Percentiles rank a stretch among this genome's conserved stretches.
Evolutionary conservation across 2,329 filamentous ascomycete genomes (phyloP).

Genomic region (Aspergillus uvarum): DNA sequence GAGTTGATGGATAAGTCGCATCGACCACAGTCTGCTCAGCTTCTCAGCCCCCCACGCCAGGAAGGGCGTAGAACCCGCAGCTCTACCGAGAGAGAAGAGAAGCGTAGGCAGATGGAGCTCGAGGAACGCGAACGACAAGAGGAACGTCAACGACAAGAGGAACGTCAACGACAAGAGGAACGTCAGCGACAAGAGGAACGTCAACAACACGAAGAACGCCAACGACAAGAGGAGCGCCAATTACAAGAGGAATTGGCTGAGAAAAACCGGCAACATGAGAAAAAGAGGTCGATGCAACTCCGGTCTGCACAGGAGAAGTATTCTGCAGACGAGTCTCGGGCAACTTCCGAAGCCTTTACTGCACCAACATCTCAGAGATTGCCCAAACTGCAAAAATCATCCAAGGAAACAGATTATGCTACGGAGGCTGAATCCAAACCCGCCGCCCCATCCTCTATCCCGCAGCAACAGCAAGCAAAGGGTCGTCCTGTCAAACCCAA

Average conservation of each 20-base stretch:
- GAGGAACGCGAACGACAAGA: constrained; percentile 30
- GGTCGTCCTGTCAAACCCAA: constrained; percentile 46
- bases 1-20: constrained; percentile 21
- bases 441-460: constrained; percentile 22
- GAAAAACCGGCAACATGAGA: constrained; percentile 32
- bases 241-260: constrained; percentile 36
- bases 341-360: constrained; percentile 14
- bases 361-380: constrained; percentile 28
- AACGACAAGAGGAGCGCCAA: constrained; percentile 28
- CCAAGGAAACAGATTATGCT: constrained; percentile 33
- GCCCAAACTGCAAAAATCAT: constrained; percentile 29
- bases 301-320: constrained; percentile 36
- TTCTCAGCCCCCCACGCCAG: constrained; percentile 34
- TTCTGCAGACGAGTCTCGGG: constrained; percentile 32
- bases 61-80: constrained; percentile 55
- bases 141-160: too few species aligned
- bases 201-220: too few species aligned
- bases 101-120: constrained; percentile 35
- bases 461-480: constrained; percentile 35
- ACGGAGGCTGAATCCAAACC: constrained; percentile 30
- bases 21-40: constrained; percentile 22
- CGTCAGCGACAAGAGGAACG: too few species aligned
- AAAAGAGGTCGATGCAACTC: constrained; percentile 30
- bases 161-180: too few species aligned
- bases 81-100: constrained; percentile 57